Conservation (phyloP, 2,329 filamentous ascomycete species). For the Neonectria faginata region DNA sequence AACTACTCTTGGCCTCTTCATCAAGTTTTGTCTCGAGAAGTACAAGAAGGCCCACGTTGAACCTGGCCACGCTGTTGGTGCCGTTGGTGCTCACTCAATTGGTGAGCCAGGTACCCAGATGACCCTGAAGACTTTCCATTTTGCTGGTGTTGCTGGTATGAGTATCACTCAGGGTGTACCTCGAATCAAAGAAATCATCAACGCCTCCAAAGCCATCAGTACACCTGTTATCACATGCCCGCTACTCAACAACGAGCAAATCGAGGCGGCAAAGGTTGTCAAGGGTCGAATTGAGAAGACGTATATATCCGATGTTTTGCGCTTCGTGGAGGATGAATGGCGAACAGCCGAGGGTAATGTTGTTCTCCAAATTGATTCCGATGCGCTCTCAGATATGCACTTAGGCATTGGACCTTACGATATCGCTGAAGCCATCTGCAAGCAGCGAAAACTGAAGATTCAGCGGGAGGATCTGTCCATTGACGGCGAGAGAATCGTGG, state of each 20-base stretch:
- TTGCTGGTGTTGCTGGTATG: conserved; percentile 99
- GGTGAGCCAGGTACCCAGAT: conserved; percentile 99
- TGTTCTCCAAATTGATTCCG: conserved; percentile 82
- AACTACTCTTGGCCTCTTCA: conserved; percentile 79
- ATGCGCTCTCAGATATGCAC: conserved; percentile 82
- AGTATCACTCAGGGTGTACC: conserved; percentile 99
- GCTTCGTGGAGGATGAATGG: conserved; percentile 90
- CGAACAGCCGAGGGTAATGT: conserved; percentile 80
- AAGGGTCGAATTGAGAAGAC: conserved; percentile 97
- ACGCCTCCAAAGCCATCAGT: conserved; percentile 92
- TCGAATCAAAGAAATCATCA: conserved; percentile 99
- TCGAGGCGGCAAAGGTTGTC: conserved; percentile 87
- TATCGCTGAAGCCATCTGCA: conserved; percentile 81
- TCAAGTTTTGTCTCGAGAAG: conserved; percentile 85
- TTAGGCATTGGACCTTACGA: conserved; percentile 81
- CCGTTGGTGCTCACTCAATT: conserved; percentile 96
- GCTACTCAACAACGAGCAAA: conserved; percentile 78
- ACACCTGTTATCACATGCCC: conserved; percentile 94
- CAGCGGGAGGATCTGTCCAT: conserved; percentile 73
- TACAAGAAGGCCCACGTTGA: conserved; percentile 93
- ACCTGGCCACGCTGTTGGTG: conserved; percentile 94
- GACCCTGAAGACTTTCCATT: conserved; percentile 99
- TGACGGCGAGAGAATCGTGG: conserved; percentile 72
- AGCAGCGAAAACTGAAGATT: conserved; percentile 85
- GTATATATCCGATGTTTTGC: conserved; percentile 83